Percentiles rank a stretch among this genome's conserved stretches.
phyloP scores from a whole-genome alignment of 2,329 filamentous ascomycete species.

The Colletotrichum siamense region DNA sequence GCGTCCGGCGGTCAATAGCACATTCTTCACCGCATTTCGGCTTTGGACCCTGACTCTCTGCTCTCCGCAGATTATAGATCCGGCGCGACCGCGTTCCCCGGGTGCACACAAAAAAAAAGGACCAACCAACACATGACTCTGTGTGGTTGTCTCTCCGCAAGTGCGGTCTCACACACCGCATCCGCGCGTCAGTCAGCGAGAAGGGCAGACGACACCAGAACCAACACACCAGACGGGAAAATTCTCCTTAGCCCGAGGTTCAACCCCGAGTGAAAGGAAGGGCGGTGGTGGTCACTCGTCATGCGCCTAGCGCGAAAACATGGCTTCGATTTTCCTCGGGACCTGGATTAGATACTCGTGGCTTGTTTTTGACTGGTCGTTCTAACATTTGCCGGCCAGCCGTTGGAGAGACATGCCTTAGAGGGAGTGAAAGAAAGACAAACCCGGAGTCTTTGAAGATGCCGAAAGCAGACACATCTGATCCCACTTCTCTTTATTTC shows the following conservation, averaged over 20 bases:
- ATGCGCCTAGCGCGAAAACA: neutral
- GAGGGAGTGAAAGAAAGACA: neutral
- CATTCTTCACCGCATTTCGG: constrained; percentile 16
- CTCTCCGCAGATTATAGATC: neutral
- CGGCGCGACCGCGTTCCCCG: neutral
- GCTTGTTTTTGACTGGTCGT: neutral
- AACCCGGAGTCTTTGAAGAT: neutral
- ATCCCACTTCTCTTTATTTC: neutral
- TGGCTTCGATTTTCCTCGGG: neutral
- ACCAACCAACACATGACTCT: constrained; percentile 1
- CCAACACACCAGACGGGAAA: neutral
- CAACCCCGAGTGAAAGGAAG: neutral
- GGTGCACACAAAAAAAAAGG: neutral
- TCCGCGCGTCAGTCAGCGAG: neutral
- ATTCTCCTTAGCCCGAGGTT: neutral
- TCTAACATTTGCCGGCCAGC: neutral
- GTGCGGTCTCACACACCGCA: neutral
- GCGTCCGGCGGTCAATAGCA: neutral
- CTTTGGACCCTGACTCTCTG: constrained; percentile 1
- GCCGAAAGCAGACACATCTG: constrained; percentile 14
- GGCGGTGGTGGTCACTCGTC: neutral
- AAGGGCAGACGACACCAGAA: neutral
- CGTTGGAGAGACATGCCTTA: constrained; percentile 13
- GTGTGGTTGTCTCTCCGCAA: neutral
- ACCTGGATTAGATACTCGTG: neutral